Evolutionary conservation across 2,329 filamentous ascomycete species (phyloP).

Genomic region (Fusarium liriodendri): DNA sequence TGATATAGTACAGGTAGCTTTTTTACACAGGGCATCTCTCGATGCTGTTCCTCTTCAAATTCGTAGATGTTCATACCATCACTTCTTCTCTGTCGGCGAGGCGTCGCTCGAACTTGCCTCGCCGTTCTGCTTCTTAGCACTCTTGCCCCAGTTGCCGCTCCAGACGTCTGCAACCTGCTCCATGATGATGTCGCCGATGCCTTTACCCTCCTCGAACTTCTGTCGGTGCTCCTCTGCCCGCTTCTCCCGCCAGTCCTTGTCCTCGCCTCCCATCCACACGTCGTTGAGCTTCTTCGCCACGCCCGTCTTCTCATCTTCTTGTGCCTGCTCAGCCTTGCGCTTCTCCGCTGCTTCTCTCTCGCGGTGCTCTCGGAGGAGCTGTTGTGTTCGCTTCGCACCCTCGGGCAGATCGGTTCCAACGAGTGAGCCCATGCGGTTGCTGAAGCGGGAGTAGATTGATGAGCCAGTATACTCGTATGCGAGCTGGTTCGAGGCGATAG

Average conservation of each 20-base stretch:
- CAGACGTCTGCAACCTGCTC: conserved; percentile 69
- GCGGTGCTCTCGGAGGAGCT: conserved; percentile 59
- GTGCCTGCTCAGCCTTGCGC: conserved; percentile 24
- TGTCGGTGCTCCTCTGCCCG: conserved; percentile 62
- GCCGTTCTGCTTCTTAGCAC: conserved; percentile 44
- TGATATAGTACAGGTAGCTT: conserved; percentile 29
- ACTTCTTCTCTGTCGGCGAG: conserved; percentile 35
- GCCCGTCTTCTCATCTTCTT: conserved; percentile 47
- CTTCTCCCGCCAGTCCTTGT: conserved; percentile 65
- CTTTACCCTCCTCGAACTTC: conserved; percentile 66
- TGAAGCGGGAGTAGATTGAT: conserved; percentile 62
- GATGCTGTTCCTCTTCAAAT: neutral
- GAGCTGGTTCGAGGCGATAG: conserved; percentile 66
- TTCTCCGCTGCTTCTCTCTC: conserved; percentile 51
- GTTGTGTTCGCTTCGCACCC: conserved; percentile 60
- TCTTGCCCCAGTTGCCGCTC: conserved; percentile 50
- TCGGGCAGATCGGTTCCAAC: conserved; percentile 68
- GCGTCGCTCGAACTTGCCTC: conserved; percentile 26
- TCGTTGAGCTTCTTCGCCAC: conserved; percentile 53
- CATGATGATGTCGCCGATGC: conserved; percentile 66
- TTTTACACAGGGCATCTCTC: conserved; percentile 18
- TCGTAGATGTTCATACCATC: conserved; percentile 6
- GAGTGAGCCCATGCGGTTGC: conserved; percentile 56
- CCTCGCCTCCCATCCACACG: conserved; percentile 70
- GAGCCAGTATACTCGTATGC: conserved; percentile 67